Percentiles rank a stretch among this genome's conserved stretches.
Conservation (phyloP, 768 basidiomycete genomes). For the Podaxis carcinomalis region DNA sequence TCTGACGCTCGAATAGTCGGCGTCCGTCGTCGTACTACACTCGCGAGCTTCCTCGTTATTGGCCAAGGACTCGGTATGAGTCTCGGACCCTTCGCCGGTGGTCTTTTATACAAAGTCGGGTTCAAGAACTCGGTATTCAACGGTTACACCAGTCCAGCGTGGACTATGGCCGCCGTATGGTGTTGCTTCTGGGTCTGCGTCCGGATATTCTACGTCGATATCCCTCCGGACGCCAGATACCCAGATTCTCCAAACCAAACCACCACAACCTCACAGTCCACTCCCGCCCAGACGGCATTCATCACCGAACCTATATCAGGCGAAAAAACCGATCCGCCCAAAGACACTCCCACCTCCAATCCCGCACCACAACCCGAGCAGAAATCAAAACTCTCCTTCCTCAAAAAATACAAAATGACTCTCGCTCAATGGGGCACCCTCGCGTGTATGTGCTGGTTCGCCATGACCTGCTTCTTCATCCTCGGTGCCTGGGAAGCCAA, state of each 20-base stretch:
- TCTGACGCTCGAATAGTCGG: constrained; percentile 65
- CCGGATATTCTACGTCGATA: constrained; percentile 33
- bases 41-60: constrained; percentile 60
- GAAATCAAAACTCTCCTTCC: constrained; percentile 7
- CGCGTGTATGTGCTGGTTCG: constrained; percentile 63
- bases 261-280: constrained; percentile 32
- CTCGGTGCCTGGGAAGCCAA: constrained; percentile 68
- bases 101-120: constrained; percentile 56
- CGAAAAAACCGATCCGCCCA: constrained; percentile 1
- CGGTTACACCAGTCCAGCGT: constrained; percentile 61
- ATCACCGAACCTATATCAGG: neutral
- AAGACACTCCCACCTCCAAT: constrained; percentile 30
- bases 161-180: constrained; percentile 58
- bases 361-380: constrained; percentile 1
- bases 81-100: constrained; percentile 60
- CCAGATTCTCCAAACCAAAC: constrained; percentile 10
- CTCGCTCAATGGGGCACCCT: constrained; percentile 43
- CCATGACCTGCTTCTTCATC: constrained; percentile 67
- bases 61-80: constrained; percentile 61
- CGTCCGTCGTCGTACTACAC: constrained; percentile 54
- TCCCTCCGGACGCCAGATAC: constrained; percentile 17
- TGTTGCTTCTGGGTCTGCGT: constrained; percentile 41
- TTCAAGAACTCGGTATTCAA: constrained; percentile 55
- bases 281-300: constrained; percentile 25
- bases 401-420: constrained; percentile 12